Base-by-base conservation (phyloP, 2,329 filamentous ascomycete species). In the Colletotrichum australisinense region DNA sequence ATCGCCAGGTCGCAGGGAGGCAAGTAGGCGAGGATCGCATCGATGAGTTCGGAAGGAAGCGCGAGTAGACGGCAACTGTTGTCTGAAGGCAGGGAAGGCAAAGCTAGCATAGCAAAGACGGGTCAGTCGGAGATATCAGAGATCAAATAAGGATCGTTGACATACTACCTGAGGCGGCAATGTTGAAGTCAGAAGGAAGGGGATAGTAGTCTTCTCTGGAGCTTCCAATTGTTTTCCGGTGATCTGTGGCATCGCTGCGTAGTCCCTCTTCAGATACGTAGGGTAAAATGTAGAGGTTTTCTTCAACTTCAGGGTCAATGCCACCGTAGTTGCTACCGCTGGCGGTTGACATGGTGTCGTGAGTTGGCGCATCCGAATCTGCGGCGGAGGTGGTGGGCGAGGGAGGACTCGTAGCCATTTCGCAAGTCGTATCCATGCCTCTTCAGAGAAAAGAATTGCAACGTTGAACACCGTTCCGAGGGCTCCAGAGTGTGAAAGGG, bases 41-140 rank as follows among this genome's bases (percentile, higher is more conserved):
- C 89, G 38, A 97, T 85, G 9, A 98, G 86, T 80, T 98, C 95
- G 14, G 90, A 82, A 0, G 95, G 95, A 1, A 98, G 87, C 24
- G 82, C 79, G 35, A 91, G 80, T 8, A 94, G 77, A 49, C 75
- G 75, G 28, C 79, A 78, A 8, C 63, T 19, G 26, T 35, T 35
- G 55, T 46, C 32, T 3, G 62, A 22, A 19, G 57, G 16, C 24
- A 63, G 35, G 32, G 28, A 16, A 26, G 59, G 22, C 38, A 60
- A 42, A 56, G 68, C 63, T 75, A 65, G 58, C 12, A 32, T 9
- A 24, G 28, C 24, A 12, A 22, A 55, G 32, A 22, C 3, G 32
- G 30, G 49, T 53, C 42, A 58, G 58, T 22, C 22, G 9, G 26
- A 12, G 19, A 24, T 14, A 3, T n/a, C 16, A 32, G 22, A 57